Evolutionary conservation across 805 yeast species (phyloP).

Genomic region (Candida dajiaensis): DNA sequence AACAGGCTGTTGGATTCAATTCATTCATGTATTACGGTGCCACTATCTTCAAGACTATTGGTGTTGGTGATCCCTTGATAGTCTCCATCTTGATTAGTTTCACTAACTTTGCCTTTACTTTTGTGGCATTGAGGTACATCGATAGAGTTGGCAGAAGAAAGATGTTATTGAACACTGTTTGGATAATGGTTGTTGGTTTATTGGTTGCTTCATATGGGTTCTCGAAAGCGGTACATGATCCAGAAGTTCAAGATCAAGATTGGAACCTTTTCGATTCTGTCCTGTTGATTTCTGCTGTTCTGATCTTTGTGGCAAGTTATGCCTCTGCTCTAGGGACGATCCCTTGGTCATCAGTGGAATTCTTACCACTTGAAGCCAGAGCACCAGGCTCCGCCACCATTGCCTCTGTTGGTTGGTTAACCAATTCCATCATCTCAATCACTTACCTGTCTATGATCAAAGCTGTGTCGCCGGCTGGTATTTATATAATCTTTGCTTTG

Average conservation of each 20-base stretch:
- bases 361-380: constrained; percentile 36
- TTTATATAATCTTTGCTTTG: constrained; percentile 30
- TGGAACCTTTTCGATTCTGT: not conserved
- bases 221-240: constrained; percentile 1
- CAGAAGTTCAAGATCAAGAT: not conserved
- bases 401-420: constrained; percentile 37
- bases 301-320: constrained; percentile 34
- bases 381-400: constrained; percentile 38
- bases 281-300: constrained; percentile 25
- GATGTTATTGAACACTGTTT: constrained; percentile 37
- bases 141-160: constrained; percentile 44
- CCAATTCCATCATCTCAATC: constrained; percentile 32
- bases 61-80: constrained; percentile 46
- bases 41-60: constrained; percentile 46
- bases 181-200: constrained; percentile 34
- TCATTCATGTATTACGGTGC: constrained; percentile 61
- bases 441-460: constrained; percentile 30
- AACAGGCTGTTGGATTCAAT: constrained; percentile 58
- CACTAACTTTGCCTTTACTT: constrained; percentile 50
- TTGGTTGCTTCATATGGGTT: constrained; percentile 28
- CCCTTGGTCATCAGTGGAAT: constrained; percentile 42
- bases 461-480: constrained; percentile 25
- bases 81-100: constrained; percentile 51
- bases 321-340: constrained; percentile 39
- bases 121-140: constrained; percentile 43